Conservation (phyloP, 331 rosid genomes). For the Malus hybrid region DNA sequence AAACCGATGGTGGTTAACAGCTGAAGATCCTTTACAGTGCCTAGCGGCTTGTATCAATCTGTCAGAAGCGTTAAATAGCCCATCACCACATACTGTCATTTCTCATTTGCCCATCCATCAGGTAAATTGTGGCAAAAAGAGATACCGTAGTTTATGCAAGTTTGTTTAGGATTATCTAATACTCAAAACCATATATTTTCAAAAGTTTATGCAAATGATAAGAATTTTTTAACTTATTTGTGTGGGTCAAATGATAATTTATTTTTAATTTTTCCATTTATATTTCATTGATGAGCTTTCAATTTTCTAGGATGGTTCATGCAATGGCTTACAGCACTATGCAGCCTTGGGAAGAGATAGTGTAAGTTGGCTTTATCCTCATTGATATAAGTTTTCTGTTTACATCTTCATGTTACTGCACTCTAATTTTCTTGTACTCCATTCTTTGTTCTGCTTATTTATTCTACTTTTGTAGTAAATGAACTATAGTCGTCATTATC, state of each 20-base stretch:
- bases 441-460: not conserved
- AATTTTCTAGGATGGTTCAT: conserved; percentile 75
- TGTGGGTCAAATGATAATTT: not conserved
- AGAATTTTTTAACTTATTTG: not conserved
- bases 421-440: not conserved
- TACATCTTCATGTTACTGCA: not conserved
- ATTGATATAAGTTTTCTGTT: not conserved
- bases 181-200: not conserved
- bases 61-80: conserved; percentile 71
- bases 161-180: not conserved
- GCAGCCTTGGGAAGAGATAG: conserved; percentile 84
- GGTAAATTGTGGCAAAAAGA: conserved; percentile 24
- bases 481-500: too few relatives aligned
- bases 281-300: not conserved
- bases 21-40: conserved; percentile 91
- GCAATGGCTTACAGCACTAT: conserved; percentile 91
- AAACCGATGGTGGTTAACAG: conserved; percentile 73
- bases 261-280: not conserved
- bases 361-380: conserved; percentile 36
- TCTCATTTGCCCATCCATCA: conserved; percentile 79
- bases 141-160: not conserved
- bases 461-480: too few relatives aligned
- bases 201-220: not conserved
- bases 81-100: conserved; percentile 60
- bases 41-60: conserved; percentile 80